A percentile compares a stretch with the other conserved stretches of the same genome.
Conservation (phyloP, 2,329 filamentous ascomycete species). For the Cercospora sojina region DNA sequence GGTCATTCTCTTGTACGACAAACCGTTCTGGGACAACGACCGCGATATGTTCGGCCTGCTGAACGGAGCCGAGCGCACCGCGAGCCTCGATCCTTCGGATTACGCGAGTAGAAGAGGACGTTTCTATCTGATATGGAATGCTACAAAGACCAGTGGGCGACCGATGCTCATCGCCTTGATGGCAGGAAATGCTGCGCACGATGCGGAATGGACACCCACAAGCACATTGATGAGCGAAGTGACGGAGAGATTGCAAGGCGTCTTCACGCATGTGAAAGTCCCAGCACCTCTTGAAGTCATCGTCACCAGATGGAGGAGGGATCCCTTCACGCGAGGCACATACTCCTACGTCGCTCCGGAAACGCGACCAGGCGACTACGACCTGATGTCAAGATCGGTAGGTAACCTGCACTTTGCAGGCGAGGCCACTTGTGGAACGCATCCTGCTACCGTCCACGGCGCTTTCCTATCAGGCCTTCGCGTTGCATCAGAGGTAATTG, state of each 20-base stretch:
- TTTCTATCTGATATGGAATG: constrained; percentile 98
- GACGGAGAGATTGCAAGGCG: constrained; percentile 70
- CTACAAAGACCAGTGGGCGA: constrained; percentile 81
- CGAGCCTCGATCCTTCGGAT: constrained; percentile 74
- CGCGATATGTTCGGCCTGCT: constrained; percentile 93
- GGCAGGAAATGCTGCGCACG: constrained; percentile 90
- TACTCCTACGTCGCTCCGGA: constrained; percentile 90
- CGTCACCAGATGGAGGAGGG: constrained; percentile 87
- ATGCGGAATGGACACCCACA: constrained; percentile 76
- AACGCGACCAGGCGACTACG: constrained; percentile 84
- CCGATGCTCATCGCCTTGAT: constrained; percentile 86
- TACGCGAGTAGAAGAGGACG: constrained; percentile 79
- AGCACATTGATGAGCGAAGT: constrained; percentile 77
- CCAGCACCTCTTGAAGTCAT: constrained; percentile 81
- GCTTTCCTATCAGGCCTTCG: constrained; percentile 92
- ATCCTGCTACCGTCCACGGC: constrained; percentile 95
- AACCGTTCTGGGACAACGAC: constrained; percentile 85
- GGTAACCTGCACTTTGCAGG: constrained; percentile 93
- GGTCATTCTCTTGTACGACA: constrained; percentile 81
- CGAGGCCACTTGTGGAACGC: constrained; percentile 92
- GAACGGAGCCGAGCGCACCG: constrained; percentile 66
- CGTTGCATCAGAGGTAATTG: constrained; percentile 81
- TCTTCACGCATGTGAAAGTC: constrained; percentile 65
- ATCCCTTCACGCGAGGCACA: constrained; percentile 87
- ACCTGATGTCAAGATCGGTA: constrained; percentile 79